Percentiles rank a stretch among this genome's conserved stretches.
phyloP scores from a whole-genome alignment of 106 monocot species.

The Dioscorea alata region DNA sequence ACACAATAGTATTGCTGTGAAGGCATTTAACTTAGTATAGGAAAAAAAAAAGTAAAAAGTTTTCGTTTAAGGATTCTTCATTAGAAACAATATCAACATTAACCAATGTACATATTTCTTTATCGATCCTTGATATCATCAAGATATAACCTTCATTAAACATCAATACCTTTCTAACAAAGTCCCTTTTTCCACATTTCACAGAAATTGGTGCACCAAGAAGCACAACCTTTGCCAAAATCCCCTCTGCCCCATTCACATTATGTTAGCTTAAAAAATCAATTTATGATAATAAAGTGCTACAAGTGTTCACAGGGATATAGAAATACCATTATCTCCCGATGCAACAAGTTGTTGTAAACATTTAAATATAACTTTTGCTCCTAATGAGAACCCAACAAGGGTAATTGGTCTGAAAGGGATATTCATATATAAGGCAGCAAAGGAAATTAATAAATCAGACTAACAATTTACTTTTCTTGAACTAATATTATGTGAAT shows the following conservation, averaged over 20 bases:
- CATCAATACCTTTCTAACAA: conserved; percentile 67
- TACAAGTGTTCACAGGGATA: background rate
- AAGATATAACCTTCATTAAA: background rate
- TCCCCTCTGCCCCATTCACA: conserved; percentile 52
- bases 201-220: conserved; percentile 91
- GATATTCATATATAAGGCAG: background rate
- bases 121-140: background rate
- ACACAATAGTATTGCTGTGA: no score
- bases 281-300: background rate
- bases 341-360: conserved; percentile 66
- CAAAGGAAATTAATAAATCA: background rate
- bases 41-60: no score
- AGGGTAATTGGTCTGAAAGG: conserved; percentile 89
- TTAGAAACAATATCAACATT: no score
- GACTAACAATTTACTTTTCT: no score
- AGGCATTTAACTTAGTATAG: no score
- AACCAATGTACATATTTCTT: no score
- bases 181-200: conserved; percentile 66
- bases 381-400: conserved; percentile 91
- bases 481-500: background rate
- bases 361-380: conserved; percentile 89
- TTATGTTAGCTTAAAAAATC: background rate
- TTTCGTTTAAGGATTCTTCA: no score
- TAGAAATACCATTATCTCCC: conserved; percentile 72
- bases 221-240: conserved; percentile 87